Conservation (phyloP, 225 moss, liverwort and hornwort species). For the Physcomitrium patens region DNA sequence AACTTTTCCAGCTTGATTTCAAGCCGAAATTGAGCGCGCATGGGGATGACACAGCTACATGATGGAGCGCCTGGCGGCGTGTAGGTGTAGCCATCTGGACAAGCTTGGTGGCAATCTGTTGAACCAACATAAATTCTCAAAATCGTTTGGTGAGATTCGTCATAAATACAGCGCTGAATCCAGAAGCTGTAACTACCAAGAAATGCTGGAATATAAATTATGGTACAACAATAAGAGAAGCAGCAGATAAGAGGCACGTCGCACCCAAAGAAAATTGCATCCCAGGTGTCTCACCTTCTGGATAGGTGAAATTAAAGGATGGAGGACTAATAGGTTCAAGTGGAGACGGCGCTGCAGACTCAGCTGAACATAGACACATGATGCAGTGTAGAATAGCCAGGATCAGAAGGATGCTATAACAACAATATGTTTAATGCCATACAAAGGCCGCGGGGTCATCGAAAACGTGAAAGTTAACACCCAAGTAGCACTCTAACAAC, state of each 20-base stretch:
- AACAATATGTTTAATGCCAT: background rate
- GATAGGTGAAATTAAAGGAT: constrained; percentile 29
- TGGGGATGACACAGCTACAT: constrained; percentile 71
- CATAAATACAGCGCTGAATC: background rate
- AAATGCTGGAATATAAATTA: constrained; percentile 11
- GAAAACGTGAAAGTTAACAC: background rate
- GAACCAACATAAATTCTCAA: constrained; percentile 20
- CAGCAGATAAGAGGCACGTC: background rate
- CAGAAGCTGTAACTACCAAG: constrained; percentile 17
- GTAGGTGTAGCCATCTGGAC: constrained; percentile 68
- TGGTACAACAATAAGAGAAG: constrained; percentile 8
- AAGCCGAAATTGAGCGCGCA: constrained; percentile 58
- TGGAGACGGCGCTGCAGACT: constrained; percentile 41
- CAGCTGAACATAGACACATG: constrained; percentile 16
- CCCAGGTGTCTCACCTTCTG: constrained; percentile 36
- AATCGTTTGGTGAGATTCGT: background rate
- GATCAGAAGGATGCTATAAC: background rate
- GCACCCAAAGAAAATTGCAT: background rate
- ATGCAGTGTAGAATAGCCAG: background rate
- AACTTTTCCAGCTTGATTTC: constrained; percentile 58
- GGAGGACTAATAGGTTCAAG: constrained; percentile 34
- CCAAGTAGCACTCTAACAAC: background rate
- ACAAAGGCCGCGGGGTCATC: background rate
- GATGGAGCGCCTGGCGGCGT: constrained; percentile 73
- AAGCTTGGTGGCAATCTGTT: constrained; percentile 57